Evolutionary conservation across 768 basidiomycete species (phyloP).

Genomic region (Kwoniella dendrophila): DNA sequence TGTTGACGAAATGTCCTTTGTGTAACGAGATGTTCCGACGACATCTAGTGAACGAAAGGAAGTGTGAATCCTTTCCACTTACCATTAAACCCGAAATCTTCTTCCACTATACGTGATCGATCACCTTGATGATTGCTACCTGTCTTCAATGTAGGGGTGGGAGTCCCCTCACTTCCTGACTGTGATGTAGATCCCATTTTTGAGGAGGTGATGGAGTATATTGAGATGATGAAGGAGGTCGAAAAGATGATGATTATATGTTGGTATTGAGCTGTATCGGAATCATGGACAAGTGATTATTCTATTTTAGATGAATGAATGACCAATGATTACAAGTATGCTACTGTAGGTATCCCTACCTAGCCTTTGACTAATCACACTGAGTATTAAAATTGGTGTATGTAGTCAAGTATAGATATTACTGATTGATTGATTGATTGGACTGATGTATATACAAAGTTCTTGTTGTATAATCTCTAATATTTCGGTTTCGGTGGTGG

Average conservation of each 20-base stretch:
- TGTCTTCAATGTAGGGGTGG: neutral
- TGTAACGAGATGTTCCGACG: no score
- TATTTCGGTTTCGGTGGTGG: neutral
- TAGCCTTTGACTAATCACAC: no score
- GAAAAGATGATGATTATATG: neutral
- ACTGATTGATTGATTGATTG: neutral
- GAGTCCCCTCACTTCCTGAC: slow-evolving; percentile 9
- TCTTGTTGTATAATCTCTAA: neutral
- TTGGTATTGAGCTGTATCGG: neutral
- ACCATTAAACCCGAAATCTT: no score
- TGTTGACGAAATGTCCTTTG: no score
- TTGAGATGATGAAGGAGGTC: slow-evolving; percentile 2
- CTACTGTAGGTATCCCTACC: no score
- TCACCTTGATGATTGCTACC: no score
- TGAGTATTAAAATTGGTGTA: no score
- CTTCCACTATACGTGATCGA: neutral
- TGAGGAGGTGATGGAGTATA: no score
- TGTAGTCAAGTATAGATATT: no score
- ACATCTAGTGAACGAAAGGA: no score
- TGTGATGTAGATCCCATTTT: slow-evolving; percentile 3
- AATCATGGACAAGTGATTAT: neutral
- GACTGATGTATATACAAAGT: neutral
- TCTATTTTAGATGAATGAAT: neutral
- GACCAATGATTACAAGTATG: no score
- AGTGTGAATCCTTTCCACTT: no score